Evolutionary conservation across 1,139 yeast genomes (phyloP), one percentile per base, ranked within the genome.

Genomic region (Taiozyma sp.): DNA sequence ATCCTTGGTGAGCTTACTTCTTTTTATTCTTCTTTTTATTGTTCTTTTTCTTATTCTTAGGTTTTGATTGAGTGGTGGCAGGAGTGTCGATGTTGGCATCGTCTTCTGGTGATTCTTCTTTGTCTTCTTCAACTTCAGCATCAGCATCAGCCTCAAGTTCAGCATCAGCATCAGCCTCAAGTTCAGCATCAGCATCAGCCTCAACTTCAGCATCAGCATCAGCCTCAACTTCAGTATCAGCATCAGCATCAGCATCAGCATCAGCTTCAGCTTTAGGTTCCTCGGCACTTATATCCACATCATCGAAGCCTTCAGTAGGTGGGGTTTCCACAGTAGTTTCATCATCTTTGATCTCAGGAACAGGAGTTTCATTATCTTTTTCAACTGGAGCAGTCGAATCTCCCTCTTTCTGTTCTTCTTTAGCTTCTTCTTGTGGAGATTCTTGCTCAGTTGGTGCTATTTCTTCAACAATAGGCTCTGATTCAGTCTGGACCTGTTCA

Each of bases 21-120:
- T 63, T 63, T 53, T 59, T 58, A 19, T 56, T 54, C 24, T 60
- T 63, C 57, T 59, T 65, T 50, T 64, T 65, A 55, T 63, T 67
- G 57, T 66, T 68, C 53, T 63, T 69, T 40, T 65, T 68, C 56
- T 66, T 64, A 52, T 59, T 62, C 51, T 61, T 61, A 22, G 53
- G 53, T n/a, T 51, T 54, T 55, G 59, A 28, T 46, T 48, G 24
- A 43, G 44, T 45, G n/a, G 47, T 19, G 3, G 43, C 24, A 12
- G 44, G 19, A 14, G 52, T 38, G 19, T 42, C 44, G 10, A 41
- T 14, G 6, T 6, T 38, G 12, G 24, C 7, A n/a, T 38, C 29
- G 5, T 22, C 23, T 22, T 12, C 36, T 14, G 47, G 23, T 14
- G 48, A 36, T 49, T 53, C 48, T 41, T 28, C 44, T 22, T 12